Base-by-base conservation (phyloP, 2,329 filamentous ascomycete species). In the Akanthomyces muscarius region DNA sequence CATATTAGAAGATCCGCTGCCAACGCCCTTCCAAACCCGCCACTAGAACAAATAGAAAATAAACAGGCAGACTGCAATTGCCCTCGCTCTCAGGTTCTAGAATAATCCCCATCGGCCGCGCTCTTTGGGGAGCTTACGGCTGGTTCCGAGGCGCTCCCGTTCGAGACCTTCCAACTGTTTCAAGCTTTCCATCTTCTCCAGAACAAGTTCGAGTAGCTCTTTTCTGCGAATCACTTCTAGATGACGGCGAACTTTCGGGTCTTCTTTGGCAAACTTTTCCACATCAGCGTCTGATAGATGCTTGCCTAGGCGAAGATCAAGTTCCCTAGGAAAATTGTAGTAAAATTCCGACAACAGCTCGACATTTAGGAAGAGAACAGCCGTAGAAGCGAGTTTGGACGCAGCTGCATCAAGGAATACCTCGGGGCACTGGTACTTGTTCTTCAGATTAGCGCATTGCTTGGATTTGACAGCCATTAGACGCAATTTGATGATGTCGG, bases 371-470 rank as follows among this genome's bases (percentile, higher is more conserved):
- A 99, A 99, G 0, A 99, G 86, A 10, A 99, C 95, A 2, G 95
- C 94, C 0, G 95, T 99, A 1, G 92, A 89, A 3, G 94, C 96
- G 55, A 99, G 85, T 77, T 98, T 98, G 68, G 93, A 91, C 1
- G 95, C 93, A 2, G 97, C 95, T 3, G 96, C 92, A 71, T 99
- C 93, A n/a, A 99, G 86, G 80, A 99, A 99, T 18, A 99, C 86
- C 74, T 99, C 95, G 0, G 95, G 95, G 72, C 95, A 99, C 78
- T 95, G 87, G 78, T 98, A 97, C 79, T 97, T 97, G 80, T 97
- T 97, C 71, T 89, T 89, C 68, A 89, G 83, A 68, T 80, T 86
- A 64, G 87, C 84, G 77, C 95, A 99, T 77, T 97, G 93, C 74
- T 94, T 92, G 18, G 91, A 95, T 74, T 94, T 95, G 63, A 97